Percentiles rank a stretch among this genome's conserved stretches.
Evolutionary conservation across 1,139 yeast genomes (phyloP).

Genomic region (Scheffersomyces illinoinensis): DNA sequence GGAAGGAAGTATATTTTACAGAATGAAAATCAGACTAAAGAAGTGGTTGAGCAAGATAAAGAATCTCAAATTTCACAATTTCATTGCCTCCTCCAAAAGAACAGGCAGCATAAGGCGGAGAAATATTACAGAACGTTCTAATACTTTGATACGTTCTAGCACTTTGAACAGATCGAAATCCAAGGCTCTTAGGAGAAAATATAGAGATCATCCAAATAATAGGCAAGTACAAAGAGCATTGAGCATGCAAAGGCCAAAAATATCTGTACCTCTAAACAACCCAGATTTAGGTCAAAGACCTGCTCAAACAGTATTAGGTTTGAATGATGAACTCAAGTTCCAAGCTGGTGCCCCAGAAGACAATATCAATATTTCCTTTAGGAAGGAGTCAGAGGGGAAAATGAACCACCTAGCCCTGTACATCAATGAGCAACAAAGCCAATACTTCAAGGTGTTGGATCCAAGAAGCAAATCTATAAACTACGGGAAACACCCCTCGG

Average conservation of each 20-base stretch:
- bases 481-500: constrained; percentile 1
- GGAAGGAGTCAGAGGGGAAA: constrained; percentile 14
- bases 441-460: constrained; percentile 10
- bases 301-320: constrained; percentile 18
- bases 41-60: constrained; percentile 25
- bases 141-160: background rate
- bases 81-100: constrained; percentile 32
- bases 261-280: constrained; percentile 29
- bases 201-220: constrained; percentile 18
- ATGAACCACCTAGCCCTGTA: constrained; percentile 26
- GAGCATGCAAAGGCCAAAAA: constrained; percentile 9
- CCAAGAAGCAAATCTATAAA: constrained; percentile 1
- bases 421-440: constrained; percentile 30
- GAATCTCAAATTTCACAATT: constrained; percentile 20
- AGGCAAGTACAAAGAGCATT: constrained; percentile 1
- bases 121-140: constrained; percentile 1
- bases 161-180: background rate
- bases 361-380: constrained; percentile 12
- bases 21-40: constrained; percentile 29
- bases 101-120: constrained; percentile 14
- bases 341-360: constrained; percentile 30
- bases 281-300: constrained; percentile 27
- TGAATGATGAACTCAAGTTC: constrained; percentile 28
- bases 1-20: constrained; percentile 32
- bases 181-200: constrained; percentile 18